Evolutionary conservation across 2,329 filamentous ascomycete genomes (phyloP).

Genomic region (Ophiostoma fasciatum): DNA sequence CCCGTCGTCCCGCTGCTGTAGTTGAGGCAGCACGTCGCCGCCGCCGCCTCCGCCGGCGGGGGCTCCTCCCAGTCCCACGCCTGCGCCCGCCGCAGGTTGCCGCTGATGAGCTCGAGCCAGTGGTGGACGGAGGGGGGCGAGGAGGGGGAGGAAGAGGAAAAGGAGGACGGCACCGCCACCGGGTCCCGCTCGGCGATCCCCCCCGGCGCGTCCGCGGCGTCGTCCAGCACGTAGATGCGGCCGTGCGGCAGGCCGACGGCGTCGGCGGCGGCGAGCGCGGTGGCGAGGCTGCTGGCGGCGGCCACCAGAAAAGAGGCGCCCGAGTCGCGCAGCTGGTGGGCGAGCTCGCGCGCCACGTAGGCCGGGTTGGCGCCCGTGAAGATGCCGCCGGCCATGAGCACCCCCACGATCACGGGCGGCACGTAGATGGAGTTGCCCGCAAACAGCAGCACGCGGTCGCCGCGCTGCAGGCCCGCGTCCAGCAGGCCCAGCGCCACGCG

Average conservation of each 20-base stretch:
- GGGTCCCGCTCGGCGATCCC: conserved; percentile 8
- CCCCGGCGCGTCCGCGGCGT: conserved; percentile 22
- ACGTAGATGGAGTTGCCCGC: conserved; percentile 62
- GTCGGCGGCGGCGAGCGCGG: conserved; percentile 50
- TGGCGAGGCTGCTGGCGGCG: conserved; percentile 43
- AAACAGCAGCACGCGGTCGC: conserved; percentile 60
- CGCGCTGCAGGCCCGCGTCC: conserved; percentile 45
- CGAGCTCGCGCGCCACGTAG: conserved; percentile 53
- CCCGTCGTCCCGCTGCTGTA: conserved; percentile 72
- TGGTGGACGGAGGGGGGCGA: conserved; percentile 30
- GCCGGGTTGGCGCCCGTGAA: conserved; percentile 46
- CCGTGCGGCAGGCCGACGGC: conserved; percentile 37
- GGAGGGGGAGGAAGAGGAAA: too few species aligned
- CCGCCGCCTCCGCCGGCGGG: conserved; percentile 29
- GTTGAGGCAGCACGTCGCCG: conserved; percentile 53
- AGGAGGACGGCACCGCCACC: too few species aligned
- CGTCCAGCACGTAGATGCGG: conserved; percentile 53
- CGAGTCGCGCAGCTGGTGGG: conserved; percentile 60
- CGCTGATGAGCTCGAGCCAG: conserved; percentile 48
- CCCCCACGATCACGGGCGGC: conserved; percentile 54
- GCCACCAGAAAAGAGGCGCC: conserved; percentile 52
- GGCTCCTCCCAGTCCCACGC: conserved; percentile 49
- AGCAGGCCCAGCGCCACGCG: conserved; percentile 55
- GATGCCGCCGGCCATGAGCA: conserved; percentile 63
- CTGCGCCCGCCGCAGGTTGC: conserved; percentile 30